These are phyloP conservation scores for Effrenium voratum DNA, from an alignment of 73 alveolate species.

Conservation along the genomic window DNA sequence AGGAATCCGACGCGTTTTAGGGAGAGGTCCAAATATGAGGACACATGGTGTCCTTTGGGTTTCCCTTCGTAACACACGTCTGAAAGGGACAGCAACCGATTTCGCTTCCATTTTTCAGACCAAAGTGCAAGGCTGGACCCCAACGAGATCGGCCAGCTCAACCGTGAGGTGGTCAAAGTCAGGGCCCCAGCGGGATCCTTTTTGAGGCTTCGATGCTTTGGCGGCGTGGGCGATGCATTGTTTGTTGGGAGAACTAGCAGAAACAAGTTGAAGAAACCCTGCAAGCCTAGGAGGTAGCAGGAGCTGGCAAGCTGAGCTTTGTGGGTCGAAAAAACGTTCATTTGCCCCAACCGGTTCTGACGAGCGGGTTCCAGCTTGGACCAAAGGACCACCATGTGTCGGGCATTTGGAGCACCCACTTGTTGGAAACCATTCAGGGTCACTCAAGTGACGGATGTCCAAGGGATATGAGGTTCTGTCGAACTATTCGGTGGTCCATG, in stretches of 20 bases:
- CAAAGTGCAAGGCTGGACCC: constrained; percentile 41
- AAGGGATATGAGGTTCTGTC: too few relatives aligned
- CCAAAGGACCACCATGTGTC: too few relatives aligned
- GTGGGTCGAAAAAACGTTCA: not conserved
- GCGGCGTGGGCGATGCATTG: not conserved
- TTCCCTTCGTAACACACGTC: too few relatives aligned
- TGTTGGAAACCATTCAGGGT: too few relatives aligned
- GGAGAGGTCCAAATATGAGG: not conserved
- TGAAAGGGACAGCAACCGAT: not conserved
- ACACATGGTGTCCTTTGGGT: not conserved
- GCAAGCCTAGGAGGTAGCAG: not conserved
- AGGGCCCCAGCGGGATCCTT: not conserved
- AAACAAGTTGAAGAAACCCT: too few relatives aligned
- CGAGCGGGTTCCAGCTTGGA: too few relatives aligned
- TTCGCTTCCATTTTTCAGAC: too few relatives aligned
- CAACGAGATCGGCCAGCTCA: constrained; percentile 52
- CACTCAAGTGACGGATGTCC: too few relatives aligned
- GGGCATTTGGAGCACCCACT: too few relatives aligned
- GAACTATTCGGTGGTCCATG: too few relatives aligned
- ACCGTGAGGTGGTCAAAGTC: constrained; percentile 64
- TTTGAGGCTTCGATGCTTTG: not conserved
- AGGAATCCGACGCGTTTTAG: not conserved
- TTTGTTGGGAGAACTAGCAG: too few relatives aligned
- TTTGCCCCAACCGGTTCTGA: not conserved
- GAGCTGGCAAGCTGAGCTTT: not conserved